Conservation (phyloP, 2,329 filamentous ascomycete genomes). For the Aspergillus piperis region DNA sequence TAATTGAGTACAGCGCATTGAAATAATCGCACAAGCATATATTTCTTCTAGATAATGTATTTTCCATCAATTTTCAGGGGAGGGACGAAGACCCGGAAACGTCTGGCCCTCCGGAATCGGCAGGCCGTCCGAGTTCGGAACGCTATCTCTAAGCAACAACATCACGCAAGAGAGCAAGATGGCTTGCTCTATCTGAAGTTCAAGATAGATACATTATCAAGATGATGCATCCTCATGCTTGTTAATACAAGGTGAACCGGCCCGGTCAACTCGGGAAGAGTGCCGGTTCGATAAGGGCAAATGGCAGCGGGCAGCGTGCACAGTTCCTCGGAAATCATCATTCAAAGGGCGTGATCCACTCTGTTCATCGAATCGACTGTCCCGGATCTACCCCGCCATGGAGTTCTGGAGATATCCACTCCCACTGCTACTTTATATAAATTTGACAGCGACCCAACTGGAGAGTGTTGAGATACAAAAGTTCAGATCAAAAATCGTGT, state of each 20-base stretch:
- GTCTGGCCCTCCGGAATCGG: no score
- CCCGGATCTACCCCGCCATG: background rate
- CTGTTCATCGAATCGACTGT: background rate
- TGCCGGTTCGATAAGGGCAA: background rate
- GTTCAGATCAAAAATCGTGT: background rate
- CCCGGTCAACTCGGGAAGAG: background rate
- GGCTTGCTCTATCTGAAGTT: background rate
- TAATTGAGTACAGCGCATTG: no score
- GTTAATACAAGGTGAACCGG: background rate
- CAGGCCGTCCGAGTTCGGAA: no score
- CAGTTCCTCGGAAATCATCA: background rate
- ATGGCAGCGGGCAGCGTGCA: background rate
- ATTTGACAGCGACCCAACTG: background rate
- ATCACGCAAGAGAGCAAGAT: no score
- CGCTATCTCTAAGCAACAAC: no score
- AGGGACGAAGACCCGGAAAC: no score
- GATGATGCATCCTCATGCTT: no score
- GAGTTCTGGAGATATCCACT: background rate
- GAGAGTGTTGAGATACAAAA: background rate
- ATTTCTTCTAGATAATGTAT: no score
- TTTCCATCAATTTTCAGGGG: no score
- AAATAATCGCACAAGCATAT: no score
- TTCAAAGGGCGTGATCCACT: conserved; percentile 7
- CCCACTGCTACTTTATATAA: background rate
- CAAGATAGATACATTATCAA: background rate